Evolutionary conservation across 2,329 filamentous ascomycete species (phyloP).

Genomic region (Fusarium sulawesiense): DNA sequence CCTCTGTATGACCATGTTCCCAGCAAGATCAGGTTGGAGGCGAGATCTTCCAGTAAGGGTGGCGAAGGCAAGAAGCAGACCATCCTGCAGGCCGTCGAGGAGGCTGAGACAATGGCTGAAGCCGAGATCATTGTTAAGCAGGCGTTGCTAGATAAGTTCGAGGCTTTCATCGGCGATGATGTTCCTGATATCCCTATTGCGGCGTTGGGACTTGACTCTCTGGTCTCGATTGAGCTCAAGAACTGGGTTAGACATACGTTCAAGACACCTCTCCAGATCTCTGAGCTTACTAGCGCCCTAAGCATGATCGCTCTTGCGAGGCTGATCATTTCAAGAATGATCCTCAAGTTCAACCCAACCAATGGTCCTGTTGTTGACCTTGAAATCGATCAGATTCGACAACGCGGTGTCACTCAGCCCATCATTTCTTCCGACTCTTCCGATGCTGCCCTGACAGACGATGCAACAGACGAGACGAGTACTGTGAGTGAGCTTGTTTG

Average conservation of each 20-base stretch:
- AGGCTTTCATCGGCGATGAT: constrained; percentile 2
- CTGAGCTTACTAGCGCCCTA: background rate
- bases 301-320: constrained; percentile 5
- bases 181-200: constrained; percentile 4
- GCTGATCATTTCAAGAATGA: background rate
- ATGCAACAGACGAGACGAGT: background rate
- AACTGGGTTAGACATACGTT: constrained; percentile 12
- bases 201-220: background rate
- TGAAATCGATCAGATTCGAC: background rate
- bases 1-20: constrained; percentile 5
- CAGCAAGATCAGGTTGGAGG: background rate
- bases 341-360: background rate
- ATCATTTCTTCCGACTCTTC: background rate
- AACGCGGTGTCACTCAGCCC: too few species aligned
- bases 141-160: constrained; percentile 3
- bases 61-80: constrained; percentile 2
- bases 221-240: constrained; percentile 11
- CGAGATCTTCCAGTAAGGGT: background rate
- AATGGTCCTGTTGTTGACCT: too few species aligned
- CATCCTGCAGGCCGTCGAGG: constrained; percentile 5
- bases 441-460: background rate
- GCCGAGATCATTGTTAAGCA: background rate
- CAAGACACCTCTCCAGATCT: constrained; percentile 6
- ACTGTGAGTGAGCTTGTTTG: background rate
- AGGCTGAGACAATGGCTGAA: background rate